Conservation (phyloP, 2,329 filamentous ascomycete genomes). For the Cladophialophora exuberans region DNA sequence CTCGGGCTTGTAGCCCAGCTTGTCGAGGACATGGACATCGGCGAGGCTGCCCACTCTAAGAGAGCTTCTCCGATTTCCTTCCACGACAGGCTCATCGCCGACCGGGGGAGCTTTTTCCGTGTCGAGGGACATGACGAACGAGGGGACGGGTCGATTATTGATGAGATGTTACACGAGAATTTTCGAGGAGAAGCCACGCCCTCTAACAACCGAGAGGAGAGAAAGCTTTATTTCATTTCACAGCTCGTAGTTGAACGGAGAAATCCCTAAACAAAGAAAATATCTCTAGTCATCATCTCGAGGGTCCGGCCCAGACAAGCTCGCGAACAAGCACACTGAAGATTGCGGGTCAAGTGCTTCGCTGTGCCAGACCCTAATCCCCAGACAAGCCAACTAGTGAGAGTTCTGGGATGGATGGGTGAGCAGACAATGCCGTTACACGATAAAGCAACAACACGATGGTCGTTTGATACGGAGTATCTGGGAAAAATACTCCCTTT, state of each 20-base stretch:
- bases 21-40: conserved; percentile 40
- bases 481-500: conserved; percentile 5
- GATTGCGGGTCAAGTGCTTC: neutral
- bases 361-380: neutral
- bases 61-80: conserved; percentile 13
- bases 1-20: conserved; percentile 63
- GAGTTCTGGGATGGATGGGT: conserved; percentile 2
- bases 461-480: conserved; percentile 1
- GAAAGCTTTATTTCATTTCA: too few species aligned
- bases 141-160: neutral
- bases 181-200: neutral
- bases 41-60: conserved; percentile 39
- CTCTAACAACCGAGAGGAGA: too few species aligned
- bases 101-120: conserved; percentile 19
- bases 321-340: neutral
- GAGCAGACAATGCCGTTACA: neutral
- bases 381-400: conserved; percentile 4
- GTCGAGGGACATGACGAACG: conserved; percentile 21
- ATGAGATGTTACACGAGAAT: too few species aligned
- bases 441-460: conserved; percentile 12
- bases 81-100: conserved; percentile 18
- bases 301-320: neutral
- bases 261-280: too few species aligned
- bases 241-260: too few species aligned
- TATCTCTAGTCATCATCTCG: neutral